phyloP scores from a whole-genome alignment of 2,329 filamentous ascomycete species.

The Colletotrichum horii region DNA sequence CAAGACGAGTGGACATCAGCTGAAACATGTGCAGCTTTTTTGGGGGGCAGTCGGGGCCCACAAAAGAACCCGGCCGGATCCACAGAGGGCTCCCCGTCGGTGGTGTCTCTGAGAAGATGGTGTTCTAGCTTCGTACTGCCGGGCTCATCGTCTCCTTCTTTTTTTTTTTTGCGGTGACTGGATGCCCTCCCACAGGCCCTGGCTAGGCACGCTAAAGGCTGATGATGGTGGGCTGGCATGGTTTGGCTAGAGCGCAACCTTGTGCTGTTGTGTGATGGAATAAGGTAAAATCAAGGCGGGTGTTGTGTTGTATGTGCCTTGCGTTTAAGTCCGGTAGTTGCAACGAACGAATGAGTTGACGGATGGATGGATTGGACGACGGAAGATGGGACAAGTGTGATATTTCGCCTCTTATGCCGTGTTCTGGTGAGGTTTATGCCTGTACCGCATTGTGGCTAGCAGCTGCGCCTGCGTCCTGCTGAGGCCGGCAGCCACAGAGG shows the following conservation, averaged over 20 bases:
- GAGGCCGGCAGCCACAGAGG: background rate
- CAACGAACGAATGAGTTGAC: background rate
- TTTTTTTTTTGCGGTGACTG: background rate
- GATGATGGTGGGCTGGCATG: background rate
- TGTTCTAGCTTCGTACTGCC: background rate
- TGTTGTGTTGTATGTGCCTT: background rate
- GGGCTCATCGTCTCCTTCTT: background rate
- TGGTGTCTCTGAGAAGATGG: background rate
- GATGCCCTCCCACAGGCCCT: background rate
- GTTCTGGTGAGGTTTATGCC: background rate
- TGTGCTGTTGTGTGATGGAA: background rate
- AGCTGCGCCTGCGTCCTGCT: background rate
- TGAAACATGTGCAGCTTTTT: slow-evolving; percentile 21
- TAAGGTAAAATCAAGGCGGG: background rate
- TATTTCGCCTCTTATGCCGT: background rate
- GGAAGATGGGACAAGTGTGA: slow-evolving; percentile 15
- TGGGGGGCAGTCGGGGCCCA: background rate
- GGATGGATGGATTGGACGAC: slow-evolving; percentile 5
- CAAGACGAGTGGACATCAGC: slow-evolving; percentile 22
- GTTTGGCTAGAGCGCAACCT: background rate
- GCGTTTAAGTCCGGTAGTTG: background rate
- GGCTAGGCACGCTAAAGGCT: background rate
- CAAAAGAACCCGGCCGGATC: background rate
- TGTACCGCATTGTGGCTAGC: background rate
- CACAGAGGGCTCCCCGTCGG: background rate